Base-by-base conservation (phyloP, 129 eudicot genomes). In the Flaveria robusta region DNA sequence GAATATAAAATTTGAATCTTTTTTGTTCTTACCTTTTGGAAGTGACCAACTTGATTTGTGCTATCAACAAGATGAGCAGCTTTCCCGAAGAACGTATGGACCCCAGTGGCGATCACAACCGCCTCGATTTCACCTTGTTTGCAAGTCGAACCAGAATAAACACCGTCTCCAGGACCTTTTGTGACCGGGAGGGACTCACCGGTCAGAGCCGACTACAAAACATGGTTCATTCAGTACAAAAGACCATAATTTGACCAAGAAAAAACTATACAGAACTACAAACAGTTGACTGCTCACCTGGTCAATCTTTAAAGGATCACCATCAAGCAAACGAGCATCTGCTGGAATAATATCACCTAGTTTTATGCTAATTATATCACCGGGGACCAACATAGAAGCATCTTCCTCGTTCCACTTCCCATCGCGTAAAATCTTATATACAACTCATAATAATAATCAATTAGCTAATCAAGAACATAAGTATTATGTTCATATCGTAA, bases 151-250 rank as follows among this genome's bases (percentile, higher is more conserved):
- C 99, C 99, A 1, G 97, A 95, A 76, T 95, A 95, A 16, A 95
- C 97, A 20, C 99, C 97, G 19, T 95, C 99, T 1, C 99, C 99
- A 0, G 99, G 97, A 13, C 92, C 91, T 90, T 95, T 95, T 62
- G 99, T 91, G 29, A 95, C 99, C 23, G 99, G 99, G 68, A 94
- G 98, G 11, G 97, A 94, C 84, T 94, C 98, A 1, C 98, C 98
- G 0, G 98, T 94, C 52, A 95, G 69, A 74, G 99, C 96, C 52
- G 99, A 95, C 99, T 95, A 87, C 82, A 83, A 2, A 46, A 81
- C 65, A 64, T 11, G 34, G 59, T 60, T 29, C 24, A 11, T 55
- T 74, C 39, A 77, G 70, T 23, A 55, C 55, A 69, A 62, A 56
- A 55, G 10, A 68, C 29, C 22, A 11, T 13, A 49, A 65, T 14